phyloP scores from a whole-genome alignment of 805 yeast species.

The Wickerhamomyces xylosicus region DNA sequence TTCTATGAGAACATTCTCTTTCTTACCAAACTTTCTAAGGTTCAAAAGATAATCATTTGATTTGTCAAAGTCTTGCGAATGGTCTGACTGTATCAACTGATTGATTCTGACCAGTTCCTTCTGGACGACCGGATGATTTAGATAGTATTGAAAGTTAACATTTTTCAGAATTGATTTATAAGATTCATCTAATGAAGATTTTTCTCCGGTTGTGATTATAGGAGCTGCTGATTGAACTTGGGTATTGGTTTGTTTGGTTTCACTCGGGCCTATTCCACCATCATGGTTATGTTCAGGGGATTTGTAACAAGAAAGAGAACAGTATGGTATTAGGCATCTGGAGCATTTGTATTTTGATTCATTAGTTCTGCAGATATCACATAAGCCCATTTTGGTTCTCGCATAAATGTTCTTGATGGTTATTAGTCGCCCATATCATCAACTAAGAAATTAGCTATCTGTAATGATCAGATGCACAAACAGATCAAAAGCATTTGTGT shows the following conservation, averaged over 20 bases:
- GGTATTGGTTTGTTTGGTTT: neutral
- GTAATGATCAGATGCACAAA: too few relatives aligned
- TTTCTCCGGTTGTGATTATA: neutral
- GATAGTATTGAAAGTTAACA: conserved; percentile 30
- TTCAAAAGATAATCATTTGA: conserved; percentile 53
- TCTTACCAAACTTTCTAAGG: conserved; percentile 53
- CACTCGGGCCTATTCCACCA: neutral
- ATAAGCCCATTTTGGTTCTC: conserved; percentile 5
- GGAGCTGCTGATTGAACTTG: neutral
- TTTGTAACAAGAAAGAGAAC: conserved; percentile 57
- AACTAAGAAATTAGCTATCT: too few relatives aligned
- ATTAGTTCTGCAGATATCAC: conserved; percentile 12
- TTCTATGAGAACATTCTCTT: conserved; percentile 58
- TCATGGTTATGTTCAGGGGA: conserved; percentile 25
- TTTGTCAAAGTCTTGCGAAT: conserved; percentile 30
- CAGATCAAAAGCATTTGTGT: too few relatives aligned
- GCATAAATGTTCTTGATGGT: neutral
- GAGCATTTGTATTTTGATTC: conserved; percentile 50
- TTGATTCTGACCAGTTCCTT: conserved; percentile 32
- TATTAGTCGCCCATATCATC: too few relatives aligned
- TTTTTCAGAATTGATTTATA: conserved; percentile 28
- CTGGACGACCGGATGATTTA: conserved; percentile 43
- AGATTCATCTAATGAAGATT: conserved; percentile 12
- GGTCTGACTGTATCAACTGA: neutral
- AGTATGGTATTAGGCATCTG: conserved; percentile 30